Base-by-base conservation (phyloP, 768 basidiomycete genomes). In the Tremella yokohamensis region DNA sequence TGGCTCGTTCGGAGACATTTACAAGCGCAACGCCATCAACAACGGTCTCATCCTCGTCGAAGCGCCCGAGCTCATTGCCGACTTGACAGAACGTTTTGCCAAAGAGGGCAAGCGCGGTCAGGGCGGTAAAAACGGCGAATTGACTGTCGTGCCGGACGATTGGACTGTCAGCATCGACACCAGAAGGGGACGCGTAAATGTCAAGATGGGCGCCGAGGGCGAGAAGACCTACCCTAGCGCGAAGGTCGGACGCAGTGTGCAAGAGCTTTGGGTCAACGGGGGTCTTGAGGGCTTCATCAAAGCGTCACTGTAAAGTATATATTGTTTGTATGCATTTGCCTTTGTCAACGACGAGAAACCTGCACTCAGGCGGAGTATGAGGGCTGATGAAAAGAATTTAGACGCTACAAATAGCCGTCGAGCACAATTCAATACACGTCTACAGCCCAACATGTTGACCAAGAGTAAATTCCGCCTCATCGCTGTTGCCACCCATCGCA, bases 1-100 rank as follows among this genome's bases (percentile, higher is more conserved):
- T n/a, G 96, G 93, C 34, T 96, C 92, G 26, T 99, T 99, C 66
- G 94, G 96, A 9, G 96, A 99, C 76, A 98, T 98, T 70, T 99
- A 96, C 83, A 97, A 98, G 80, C 85, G 96, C 29, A 99, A 99
- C 76, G 88, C 91, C 16, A 98, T 98, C 79, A 99, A 99, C 79
- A 98, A 99, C 73, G 94, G 92, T 9, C 81, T 99, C 6, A 89
- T 99, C 51, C 96, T 96, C 72, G 77, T 97, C 45, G 94, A 98
- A 78, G 87, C 85, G 58, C 93, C 94, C 0, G 88, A 88, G 69
- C 83, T 99, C 40, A 87, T 98, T 16, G 78, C 80, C 16, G 91
- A 96, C 65, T 80, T 98, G 55, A 97, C 96, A 1, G 77, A 79
- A 40, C 76, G 78, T 48, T 90, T 86, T 72, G 87, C 85, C 0